Evolutionary conservation across 495 filamentous ascomycete species (phyloP).

Genomic region (Rhizodiscina lignyota): DNA sequence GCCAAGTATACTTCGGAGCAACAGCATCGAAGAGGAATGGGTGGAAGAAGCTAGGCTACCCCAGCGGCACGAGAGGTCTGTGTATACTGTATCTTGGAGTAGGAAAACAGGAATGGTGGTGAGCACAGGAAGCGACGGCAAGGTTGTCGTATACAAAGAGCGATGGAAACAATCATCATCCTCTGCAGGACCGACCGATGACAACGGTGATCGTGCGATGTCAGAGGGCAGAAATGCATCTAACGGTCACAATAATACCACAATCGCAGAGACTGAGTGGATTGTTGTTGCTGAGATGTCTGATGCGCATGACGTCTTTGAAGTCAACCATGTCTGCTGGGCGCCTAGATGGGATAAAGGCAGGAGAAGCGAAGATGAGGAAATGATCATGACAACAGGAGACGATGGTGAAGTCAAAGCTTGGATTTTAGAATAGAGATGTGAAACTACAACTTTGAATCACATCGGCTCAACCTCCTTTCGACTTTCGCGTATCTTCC

Average conservation of each 20-base stretch:
- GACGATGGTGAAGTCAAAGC: constrained; percentile 33
- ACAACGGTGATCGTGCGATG: constrained; percentile 21
- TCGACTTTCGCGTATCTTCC: no score
- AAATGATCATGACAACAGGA: constrained; percentile 54
- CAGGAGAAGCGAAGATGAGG: constrained; percentile 14
- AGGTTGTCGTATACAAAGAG: constrained; percentile 65
- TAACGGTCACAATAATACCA: constrained; percentile 9
- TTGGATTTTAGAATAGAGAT: constrained; percentile 16
- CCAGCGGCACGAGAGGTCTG: constrained; percentile 51
- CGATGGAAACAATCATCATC: constrained; percentile 16
- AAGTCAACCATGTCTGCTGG: constrained; percentile 85
- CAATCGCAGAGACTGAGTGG: constrained; percentile 39
- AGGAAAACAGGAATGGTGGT: constrained; percentile 53
- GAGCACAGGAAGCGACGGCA: constrained; percentile 73
- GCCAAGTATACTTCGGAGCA: constrained; percentile 66
- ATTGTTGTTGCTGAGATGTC: constrained; percentile 42
- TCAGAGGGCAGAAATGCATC: constrained; percentile 18
- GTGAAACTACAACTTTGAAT: no score
- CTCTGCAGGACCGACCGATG: no score
- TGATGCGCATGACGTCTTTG: constrained; percentile 74
- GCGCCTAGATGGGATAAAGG: constrained; percentile 25
- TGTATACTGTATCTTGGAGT: constrained; percentile 77
- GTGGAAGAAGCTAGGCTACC: constrained; percentile 54
- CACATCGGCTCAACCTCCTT: no score
- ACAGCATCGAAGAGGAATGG: constrained; percentile 65